Percentiles rank a stretch among this genome's conserved stretches.
These are phyloP conservation scores for Solanum ossicruentum DNA, from an alignment of 257 asterid genomes.

Conservation along the genomic window DNA sequence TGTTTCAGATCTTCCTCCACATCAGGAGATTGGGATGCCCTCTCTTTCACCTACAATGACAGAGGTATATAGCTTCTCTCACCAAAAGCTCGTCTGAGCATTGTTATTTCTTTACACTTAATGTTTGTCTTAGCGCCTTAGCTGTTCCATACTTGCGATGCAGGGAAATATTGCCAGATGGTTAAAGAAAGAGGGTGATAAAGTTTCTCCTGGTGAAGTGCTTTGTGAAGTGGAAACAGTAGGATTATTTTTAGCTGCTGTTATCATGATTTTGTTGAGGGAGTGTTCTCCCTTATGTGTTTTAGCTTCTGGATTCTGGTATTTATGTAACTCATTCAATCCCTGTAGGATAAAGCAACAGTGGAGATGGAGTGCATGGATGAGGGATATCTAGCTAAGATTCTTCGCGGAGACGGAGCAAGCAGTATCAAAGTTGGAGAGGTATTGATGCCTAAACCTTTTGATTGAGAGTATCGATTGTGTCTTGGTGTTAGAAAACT, in stretches of 20 bases:
- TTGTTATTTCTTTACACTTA: not conserved
- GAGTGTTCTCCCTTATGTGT: constrained; percentile 1
- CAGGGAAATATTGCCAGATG: constrained; percentile 97
- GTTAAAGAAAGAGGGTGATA: constrained; percentile 99
- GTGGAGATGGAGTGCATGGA: constrained; percentile 99
- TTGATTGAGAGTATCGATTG: not conserved
- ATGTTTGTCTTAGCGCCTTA: not conserved
- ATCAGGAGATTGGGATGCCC: constrained; percentile 98
- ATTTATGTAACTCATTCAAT: not conserved
- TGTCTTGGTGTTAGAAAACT: not conserved
- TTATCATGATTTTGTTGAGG: not conserved
- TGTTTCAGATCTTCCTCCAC: constrained; percentile 82
- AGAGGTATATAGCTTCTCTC: constrained; percentile 37
- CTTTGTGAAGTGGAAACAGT: constrained; percentile 99
- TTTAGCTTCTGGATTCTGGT: not conserved
- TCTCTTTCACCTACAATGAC: constrained; percentile 99
- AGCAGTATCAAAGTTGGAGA: constrained; percentile 96
- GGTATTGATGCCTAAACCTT: constrained; percentile 35
- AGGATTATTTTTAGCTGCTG: constrained; percentile 7
- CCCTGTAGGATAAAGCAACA: constrained; percentile 82
- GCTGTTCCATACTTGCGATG: constrained; percentile 6
- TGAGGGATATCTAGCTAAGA: constrained; percentile 96
- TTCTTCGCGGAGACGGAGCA: constrained; percentile 77
- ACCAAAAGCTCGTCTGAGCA: not conserved
- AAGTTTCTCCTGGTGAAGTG: constrained; percentile 90